These are phyloP conservation scores for Casuarina cunninghamiana DNA, from an alignment of 306 rosid species.

Conservation along the genomic window DNA sequence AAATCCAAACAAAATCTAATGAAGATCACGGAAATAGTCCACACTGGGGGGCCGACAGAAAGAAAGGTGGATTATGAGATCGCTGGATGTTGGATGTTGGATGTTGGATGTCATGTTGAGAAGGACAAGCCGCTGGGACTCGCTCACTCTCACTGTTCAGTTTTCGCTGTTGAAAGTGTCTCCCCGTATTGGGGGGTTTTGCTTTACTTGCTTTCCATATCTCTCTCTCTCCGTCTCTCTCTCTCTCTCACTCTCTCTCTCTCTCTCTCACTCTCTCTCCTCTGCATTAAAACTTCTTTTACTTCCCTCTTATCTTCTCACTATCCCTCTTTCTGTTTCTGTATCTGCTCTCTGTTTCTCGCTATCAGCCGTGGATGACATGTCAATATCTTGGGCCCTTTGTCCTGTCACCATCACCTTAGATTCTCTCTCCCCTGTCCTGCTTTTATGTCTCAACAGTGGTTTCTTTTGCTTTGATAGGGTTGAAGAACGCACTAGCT, in stretches of 20 bases:
- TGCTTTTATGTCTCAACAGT: constrained; percentile 4
- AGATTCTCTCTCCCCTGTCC: constrained; percentile 41
- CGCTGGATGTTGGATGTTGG: constrained; percentile 40
- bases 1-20: constrained; percentile 55
- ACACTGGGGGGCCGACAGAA: neutral
- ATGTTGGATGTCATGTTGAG: constrained; percentile 12
- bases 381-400: constrained; percentile 63
- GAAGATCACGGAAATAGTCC: constrained; percentile 25
- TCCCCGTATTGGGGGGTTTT: too few species aligned
- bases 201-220: neutral
- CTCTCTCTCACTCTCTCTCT: neutral
- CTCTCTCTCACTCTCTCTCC: neutral
- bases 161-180: neutral
- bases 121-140: constrained; percentile 28
- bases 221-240: neutral
- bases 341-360: neutral
- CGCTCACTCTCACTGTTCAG: constrained; percentile 5
- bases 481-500: constrained; percentile 2
- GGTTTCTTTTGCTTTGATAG: constrained; percentile 4
- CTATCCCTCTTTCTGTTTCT: constrained; percentile 2
- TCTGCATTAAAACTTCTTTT: neutral
- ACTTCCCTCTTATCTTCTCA: neutral
- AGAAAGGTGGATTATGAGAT: constrained; percentile 39
- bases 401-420: constrained; percentile 65
- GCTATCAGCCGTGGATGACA: constrained; percentile 31